phyloP scores from a whole-genome alignment of 2,329 filamentous ascomycete species.

The Chrysoporthe deuterocubensis region DNA sequence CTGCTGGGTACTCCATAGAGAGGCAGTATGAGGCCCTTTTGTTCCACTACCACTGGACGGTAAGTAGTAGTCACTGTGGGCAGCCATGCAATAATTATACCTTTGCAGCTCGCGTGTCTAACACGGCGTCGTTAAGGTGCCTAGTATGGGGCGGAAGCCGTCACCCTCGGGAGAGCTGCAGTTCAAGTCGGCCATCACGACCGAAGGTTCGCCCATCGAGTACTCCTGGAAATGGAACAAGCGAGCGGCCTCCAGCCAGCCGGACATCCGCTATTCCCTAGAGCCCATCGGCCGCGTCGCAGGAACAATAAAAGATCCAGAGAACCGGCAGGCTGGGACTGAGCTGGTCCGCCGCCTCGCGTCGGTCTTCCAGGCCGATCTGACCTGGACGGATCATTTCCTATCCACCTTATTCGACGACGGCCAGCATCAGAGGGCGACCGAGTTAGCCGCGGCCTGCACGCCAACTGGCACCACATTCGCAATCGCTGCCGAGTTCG shows the following conservation, averaged over 20 bases:
- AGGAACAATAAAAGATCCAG: not conserved
- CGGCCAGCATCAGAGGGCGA: not conserved
- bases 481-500: conserved; percentile 1
- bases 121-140: not conserved
- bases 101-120: not conserved
- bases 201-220: not conserved
- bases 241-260: not conserved
- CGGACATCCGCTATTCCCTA: not conserved
- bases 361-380: not conserved
- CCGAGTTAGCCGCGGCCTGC: not conserved
- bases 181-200: conserved; percentile 1
- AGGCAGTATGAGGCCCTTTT: conserved; percentile 3
- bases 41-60: conserved; percentile 4
- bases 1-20: not conserved
- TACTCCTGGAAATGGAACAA: conserved; percentile 9
- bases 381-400: conserved; percentile 6
- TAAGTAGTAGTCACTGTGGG: not conserved
- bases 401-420: conserved; percentile 1
- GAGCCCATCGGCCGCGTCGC: not conserved
- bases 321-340: not conserved
- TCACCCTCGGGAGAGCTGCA: conserved; percentile 3
- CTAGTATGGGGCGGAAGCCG: not conserved
- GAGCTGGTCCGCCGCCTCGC: not conserved
- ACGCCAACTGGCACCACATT: conserved; percentile 2
- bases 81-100: not conserved